Evolutionary conservation across 108 stramenopile species (phyloP), one percentile per base, ranked within the genome.

Genomic region (Cyclotella distinguenda): DNA sequence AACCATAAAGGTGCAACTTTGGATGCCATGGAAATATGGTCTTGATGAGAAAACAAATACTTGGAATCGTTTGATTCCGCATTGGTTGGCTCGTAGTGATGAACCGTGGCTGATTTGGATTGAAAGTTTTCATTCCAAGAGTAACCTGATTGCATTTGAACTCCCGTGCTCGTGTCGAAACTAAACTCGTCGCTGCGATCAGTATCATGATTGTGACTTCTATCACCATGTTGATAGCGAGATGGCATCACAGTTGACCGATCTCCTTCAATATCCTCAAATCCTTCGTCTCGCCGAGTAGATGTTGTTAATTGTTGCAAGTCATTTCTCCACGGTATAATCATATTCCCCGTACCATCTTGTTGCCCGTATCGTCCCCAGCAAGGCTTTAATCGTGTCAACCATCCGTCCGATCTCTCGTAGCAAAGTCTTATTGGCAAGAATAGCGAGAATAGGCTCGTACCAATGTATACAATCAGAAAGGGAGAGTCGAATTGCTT

Each of bases 1-100:
- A 97, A 97, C 95, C 96, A 99, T 9, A 97, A 35, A 16, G 94
- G 95, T 11, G 88, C 80, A 58, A 97, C 74, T 48, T 80, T 75
- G 13, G 51, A 28, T 46, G 83, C 76, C 70, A 81, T 81, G 26
- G 45, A 56, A 23, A 81, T 64, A 23, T 84, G 83, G 45, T 84
- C 69, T 48, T 55, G 68, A 58, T 83, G 82, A 30, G 78, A 79
- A 22, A 74, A 46, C 9, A 76, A 22, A 31, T 70, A 70, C 0
- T 7, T 44, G 32, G 66, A 43, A 7, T 40, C 21, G 28, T 23
- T 26, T 26, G 31, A 21, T 5, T 19, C 11, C 25, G 43, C 18
- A 33, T 16, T 36, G 7, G 32, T 19, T 1, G 66, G 44, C 30
- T 52, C 48, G 55, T 43, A 47, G 26, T 54, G 55, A 4, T 61